phyloP scores from a whole-genome alignment of 2,329 filamentous ascomycete genomes.

The Zymoseptoria brevis region DNA sequence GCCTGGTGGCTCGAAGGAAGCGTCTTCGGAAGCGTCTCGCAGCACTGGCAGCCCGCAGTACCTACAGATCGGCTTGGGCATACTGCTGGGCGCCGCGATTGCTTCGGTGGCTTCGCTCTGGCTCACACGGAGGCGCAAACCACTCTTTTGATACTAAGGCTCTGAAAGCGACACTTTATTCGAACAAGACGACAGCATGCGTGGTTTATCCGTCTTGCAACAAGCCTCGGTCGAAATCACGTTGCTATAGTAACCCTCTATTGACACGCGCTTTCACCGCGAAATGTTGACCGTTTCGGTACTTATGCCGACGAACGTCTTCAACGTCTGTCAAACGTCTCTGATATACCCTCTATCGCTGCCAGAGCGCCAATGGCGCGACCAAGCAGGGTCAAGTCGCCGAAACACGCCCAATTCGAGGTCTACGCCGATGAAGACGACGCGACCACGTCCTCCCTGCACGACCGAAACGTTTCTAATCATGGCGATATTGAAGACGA shows the following conservation, averaged over 20 bases:
- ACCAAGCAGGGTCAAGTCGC: slow-evolving; percentile 31
- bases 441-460: neutral
- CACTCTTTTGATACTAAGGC: too few relatives aligned
- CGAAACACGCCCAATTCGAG: slow-evolving; percentile 5
- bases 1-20: neutral
- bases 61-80: neutral
- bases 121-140: neutral
- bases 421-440: slow-evolving; percentile 13
- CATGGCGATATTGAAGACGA: neutral
- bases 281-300: neutral
- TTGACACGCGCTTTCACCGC: neutral
- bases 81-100: neutral
- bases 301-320: neutral
- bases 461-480: neutral
- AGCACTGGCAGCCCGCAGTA: neutral
- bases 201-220: neutral
- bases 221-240: neutral
- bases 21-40: neutral
- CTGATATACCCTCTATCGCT: neutral
- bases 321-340: neutral
- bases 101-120: neutral
- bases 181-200: too few relatives aligned
- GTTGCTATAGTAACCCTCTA: neutral
- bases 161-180: neutral
- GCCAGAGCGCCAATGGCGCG: slow-evolving; percentile 44